These are phyloP conservation scores for Striga hermonthica DNA, from an alignment of 305 asterid species.

Conservation along the genomic window DNA sequence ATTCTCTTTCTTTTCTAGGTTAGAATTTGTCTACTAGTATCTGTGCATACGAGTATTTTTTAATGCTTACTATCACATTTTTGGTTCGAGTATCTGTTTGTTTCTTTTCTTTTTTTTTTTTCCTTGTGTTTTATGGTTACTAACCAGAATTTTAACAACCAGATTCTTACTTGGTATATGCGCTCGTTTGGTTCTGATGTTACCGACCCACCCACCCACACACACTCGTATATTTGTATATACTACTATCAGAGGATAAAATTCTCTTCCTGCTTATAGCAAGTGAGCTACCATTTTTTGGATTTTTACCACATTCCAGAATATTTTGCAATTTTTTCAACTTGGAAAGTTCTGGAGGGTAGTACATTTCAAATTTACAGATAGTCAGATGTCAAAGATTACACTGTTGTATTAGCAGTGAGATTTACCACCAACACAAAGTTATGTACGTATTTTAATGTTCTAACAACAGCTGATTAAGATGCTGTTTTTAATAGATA, in stretches of 20 bases:
- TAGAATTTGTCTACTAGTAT: background rate
- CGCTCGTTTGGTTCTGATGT: background rate
- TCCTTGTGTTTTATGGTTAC: slow-evolving; percentile 4
- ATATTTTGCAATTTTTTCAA: background rate
- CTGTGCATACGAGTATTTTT: background rate
- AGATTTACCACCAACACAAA: background rate
- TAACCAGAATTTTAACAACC: background rate
- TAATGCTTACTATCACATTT: background rate
- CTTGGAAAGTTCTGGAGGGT: background rate
- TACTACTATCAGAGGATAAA: background rate
- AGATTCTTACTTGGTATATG: background rate
- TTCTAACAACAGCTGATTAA: background rate
- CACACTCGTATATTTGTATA: background rate
- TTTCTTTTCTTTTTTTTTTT: slow-evolving; percentile 7
- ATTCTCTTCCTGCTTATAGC: background rate
- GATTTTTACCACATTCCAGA: background rate
- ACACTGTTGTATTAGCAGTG: background rate
- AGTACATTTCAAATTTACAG: background rate
- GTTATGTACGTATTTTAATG: background rate
- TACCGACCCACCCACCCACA: background rate
- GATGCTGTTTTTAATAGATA: slow-evolving; percentile 1
- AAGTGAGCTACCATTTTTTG: background rate
- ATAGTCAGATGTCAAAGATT: no score
- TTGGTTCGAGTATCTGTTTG: background rate
- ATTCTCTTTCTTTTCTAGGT: slow-evolving; percentile 6